These are phyloP conservation scores for Trypanosoma lewisi DNA, from an alignment of 208 protist species.

Conservation along the genomic window DNA sequence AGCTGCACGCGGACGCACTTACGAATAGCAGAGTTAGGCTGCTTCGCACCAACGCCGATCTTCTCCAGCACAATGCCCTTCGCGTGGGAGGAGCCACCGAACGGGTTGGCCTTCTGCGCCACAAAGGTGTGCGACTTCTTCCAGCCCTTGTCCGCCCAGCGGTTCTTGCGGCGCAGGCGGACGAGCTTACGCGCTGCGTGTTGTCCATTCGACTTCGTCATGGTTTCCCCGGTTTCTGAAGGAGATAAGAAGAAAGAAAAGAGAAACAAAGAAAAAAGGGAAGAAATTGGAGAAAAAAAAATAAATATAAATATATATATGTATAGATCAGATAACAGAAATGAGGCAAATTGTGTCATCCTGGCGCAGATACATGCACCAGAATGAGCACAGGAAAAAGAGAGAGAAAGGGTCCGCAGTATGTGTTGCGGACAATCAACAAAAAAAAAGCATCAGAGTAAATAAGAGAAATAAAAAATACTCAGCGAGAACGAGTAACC, in stretches of 20 bases:
- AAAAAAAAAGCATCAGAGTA: too few species aligned
- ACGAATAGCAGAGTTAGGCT: conserved; percentile 99
- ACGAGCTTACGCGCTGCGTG: conserved; percentile 97
- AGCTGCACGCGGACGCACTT: conserved; percentile 99
- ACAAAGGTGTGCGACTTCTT: conserved; percentile 97
- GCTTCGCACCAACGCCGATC: conserved; percentile 99
- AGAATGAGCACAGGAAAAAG: too few species aligned
- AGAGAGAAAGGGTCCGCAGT: too few species aligned
- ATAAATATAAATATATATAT: conserved; percentile 7
- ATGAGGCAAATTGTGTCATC: too few species aligned
- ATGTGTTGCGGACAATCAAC: too few species aligned
- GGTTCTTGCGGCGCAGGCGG: conserved; percentile 88
- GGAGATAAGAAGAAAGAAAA: conserved; percentile 13
- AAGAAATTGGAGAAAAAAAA: background rate
- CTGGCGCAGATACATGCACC: too few species aligned
- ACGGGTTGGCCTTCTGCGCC: conserved; percentile 96
- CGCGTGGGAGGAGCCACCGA: conserved; percentile 98
- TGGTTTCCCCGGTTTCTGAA: conserved; percentile 35
- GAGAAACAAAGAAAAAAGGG: conserved; percentile 9
- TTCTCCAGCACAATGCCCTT: conserved; percentile 99
- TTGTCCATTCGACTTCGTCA: conserved; percentile 97
- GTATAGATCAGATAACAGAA: too few species aligned
- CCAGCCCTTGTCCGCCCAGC: conserved; percentile 98
- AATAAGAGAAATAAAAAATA: too few species aligned
- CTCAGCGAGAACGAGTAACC: too few species aligned